A percentile compares a stretch with the other conserved stretches of the same genome.
phyloP scores from a whole-genome alignment of 2,329 filamentous ascomycete species.

The Fusarium irregulare region DNA sequence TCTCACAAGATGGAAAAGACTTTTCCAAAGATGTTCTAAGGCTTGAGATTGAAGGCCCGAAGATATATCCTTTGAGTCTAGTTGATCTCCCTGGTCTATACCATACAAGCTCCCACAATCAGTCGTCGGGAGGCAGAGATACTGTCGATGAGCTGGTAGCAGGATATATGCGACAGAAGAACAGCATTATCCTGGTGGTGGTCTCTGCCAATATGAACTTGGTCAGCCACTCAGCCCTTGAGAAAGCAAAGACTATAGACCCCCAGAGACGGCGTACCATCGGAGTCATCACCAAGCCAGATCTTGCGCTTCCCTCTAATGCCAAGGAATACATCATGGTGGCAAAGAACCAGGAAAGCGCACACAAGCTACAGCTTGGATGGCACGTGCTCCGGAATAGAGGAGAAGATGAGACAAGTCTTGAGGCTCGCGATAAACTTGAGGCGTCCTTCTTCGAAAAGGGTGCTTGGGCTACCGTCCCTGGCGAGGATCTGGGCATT shows the following conservation, averaged over 20 bases:
- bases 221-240: slow-evolving; percentile 63
- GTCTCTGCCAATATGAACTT: slow-evolving; percentile 62
- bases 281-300: slow-evolving; percentile 68
- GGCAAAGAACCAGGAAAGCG: slow-evolving; percentile 47
- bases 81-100: slow-evolving; percentile 66
- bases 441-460: slow-evolving; percentile 51
- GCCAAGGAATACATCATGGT: slow-evolving; percentile 56
- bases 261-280: slow-evolving; percentile 60
- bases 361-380: slow-evolving; percentile 54
- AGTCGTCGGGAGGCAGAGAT: slow-evolving; percentile 47
- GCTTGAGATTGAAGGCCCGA: slow-evolving; percentile 59
- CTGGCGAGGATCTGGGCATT: background rate
- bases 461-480: slow-evolving; percentile 43
- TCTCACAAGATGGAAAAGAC: slow-evolving; percentile 44
- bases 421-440: slow-evolving; percentile 45
- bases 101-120: slow-evolving; percentile 48
- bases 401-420: slow-evolving; percentile 48
- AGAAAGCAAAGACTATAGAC: slow-evolving; percentile 57
- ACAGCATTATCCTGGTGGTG: slow-evolving; percentile 70
- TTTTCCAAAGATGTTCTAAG: slow-evolving; percentile 61
- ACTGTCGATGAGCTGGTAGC: slow-evolving; percentile 55
- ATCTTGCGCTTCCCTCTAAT: slow-evolving; percentile 54
- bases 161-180: slow-evolving; percentile 65
- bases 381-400: slow-evolving; percentile 67
- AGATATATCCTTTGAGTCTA: slow-evolving; percentile 60